Evolutionary conservation across 257 asterid genomes (phyloP), one percentile per base, ranked within the genome.

Genomic region (Linderniella brevidens): DNA sequence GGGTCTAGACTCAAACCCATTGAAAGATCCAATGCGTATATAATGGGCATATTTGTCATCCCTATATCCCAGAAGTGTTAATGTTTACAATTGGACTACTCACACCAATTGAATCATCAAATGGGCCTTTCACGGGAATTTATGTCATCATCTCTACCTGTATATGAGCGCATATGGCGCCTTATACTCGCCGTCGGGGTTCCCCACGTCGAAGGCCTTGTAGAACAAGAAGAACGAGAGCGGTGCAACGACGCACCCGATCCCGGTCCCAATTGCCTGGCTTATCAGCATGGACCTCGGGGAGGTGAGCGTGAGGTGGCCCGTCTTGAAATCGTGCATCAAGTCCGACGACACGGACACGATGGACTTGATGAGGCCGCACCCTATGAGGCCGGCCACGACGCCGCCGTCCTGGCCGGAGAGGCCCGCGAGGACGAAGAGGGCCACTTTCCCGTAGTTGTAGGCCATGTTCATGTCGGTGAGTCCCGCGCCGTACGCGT

Each of bases 391-490:
- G 3, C 93, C 93, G 0, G 93, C 93, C 1, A 81, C 74, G 11
- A 80, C 85, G 1, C 88, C 93, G n/a, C 72, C 60, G 9, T 77
- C 74, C 17, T 39, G 25, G 1, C 85, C 82, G 5, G 79, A 35
- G 6, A 72, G 9, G 1, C 85, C 64, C 0, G 93, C 85, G 0
- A 81, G 70, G 37, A 72, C 65, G 37, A 77, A 81, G 59, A 81
- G 93, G 0, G 82, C 85, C 12, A 81, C 85, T 50, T 81, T 81
- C 4, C 93, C 88, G 9, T 80, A 80, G 55, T 75, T 80, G 54
- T 69, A 77, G 0, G 90, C 78, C 93, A 80, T 77, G 63, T 78
- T 81, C 78, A 77, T 65, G 60, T 81, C 93, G 0, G 93, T 81
- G 35, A 81, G 58, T 37, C 93, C 93, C 0, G 86, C 64, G 1